These are phyloP conservation scores for Suillus ampliporus DNA, from an alignment of 768 basidiomycete species.

Conservation along the genomic window DNA sequence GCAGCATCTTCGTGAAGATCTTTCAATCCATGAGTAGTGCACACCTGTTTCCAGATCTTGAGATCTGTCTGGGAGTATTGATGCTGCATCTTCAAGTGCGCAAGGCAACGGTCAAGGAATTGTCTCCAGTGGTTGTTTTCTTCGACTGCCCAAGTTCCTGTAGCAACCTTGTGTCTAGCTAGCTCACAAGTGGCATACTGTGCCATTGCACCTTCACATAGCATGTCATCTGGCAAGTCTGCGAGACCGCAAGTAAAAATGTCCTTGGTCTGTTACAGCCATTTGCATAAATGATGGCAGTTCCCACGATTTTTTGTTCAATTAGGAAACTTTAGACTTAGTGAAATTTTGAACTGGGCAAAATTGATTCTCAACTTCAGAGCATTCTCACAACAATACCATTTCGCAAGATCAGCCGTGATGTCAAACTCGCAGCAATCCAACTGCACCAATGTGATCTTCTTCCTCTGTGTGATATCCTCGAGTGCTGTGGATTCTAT, in stretches of 20 bases:
- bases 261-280: slow-evolving; percentile 7
- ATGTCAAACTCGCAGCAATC: slow-evolving; percentile 9
- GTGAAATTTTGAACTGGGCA: too few relatives aligned
- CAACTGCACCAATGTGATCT: slow-evolving; percentile 5
- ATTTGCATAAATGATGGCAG: too few relatives aligned
- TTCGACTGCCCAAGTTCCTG: slow-evolving; percentile 9
- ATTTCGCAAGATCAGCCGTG: background rate
- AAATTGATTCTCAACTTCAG: too few relatives aligned
- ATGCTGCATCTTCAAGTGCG: background rate
- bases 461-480: slow-evolving; percentile 28
- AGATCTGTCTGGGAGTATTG: background rate
- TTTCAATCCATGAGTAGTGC: background rate
- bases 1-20: background rate
- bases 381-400: background rate
- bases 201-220: background rate
- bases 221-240: slow-evolving; percentile 9
- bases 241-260: background rate
- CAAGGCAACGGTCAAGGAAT: background rate
- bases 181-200: slow-evolving; percentile 7
- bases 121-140: background rate
- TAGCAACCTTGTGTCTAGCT: background rate
- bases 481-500: slow-evolving; percentile 27
- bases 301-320: too few relatives aligned
- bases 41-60: background rate
- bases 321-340: too few relatives aligned